A percentile compares a stretch with the other conserved stretches of the same genome.
Conservation (phyloP, 164 flowering plant species). For the Dillenia suffruticosa region DNA sequence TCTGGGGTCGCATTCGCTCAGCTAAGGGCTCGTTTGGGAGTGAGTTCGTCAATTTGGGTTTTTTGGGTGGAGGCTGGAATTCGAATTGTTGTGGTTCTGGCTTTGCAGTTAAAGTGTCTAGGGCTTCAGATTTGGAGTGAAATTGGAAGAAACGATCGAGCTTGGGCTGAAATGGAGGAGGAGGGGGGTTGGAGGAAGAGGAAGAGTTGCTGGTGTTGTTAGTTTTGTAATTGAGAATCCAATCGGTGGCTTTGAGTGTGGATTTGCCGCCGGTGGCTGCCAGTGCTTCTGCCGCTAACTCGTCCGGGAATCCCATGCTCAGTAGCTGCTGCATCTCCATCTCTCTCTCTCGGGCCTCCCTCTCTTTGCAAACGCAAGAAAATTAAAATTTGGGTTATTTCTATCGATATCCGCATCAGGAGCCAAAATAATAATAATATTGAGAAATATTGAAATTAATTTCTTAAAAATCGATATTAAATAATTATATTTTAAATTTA, state of each 20-base stretch:
- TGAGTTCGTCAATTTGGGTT: constrained; percentile 12
- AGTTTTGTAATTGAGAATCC: constrained; percentile 49
- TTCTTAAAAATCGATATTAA: too few relatives aligned
- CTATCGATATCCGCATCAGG: too few relatives aligned
- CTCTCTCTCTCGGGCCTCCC: not conserved
- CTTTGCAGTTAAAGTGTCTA: not conserved
- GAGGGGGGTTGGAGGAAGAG: constrained; percentile 6
- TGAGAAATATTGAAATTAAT: too few relatives aligned
- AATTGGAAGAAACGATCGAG: constrained; percentile 50
- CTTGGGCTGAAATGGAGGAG: constrained; percentile 36
- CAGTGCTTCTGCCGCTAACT: constrained; percentile 59
- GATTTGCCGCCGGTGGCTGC: constrained; percentile 72
- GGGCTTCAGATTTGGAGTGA: constrained; percentile 4
- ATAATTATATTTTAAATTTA: too few relatives aligned
- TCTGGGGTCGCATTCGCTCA: constrained; percentile 79
- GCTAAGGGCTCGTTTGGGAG: constrained; percentile 33
- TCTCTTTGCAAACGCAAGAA: too few relatives aligned
- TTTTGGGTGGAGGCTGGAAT: constrained; percentile 19
- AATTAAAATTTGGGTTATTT: too few relatives aligned
- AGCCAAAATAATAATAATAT: too few relatives aligned
- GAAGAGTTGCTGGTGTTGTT: constrained; percentile 5
- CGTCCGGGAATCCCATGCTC: constrained; percentile 73
- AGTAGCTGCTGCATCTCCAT: constrained; percentile 62
- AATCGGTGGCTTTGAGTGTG: constrained; percentile 67
- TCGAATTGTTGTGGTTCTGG: not conserved